Base-by-base conservation (phyloP, 2,329 filamentous ascomycete species). In the Dothistroma pini region DNA sequence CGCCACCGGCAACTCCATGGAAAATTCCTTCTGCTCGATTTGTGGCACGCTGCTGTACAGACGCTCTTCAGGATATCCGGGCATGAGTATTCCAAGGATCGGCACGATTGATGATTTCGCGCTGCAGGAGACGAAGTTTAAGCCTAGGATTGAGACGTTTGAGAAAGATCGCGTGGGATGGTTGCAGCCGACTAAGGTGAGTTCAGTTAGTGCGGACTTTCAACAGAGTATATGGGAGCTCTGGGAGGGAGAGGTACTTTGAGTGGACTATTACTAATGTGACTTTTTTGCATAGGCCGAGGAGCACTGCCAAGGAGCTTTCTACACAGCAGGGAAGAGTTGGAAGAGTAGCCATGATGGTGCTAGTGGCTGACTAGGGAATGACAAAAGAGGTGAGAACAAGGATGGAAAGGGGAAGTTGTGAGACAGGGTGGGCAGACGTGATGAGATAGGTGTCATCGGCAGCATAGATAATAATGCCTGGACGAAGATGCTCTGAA, bases 1-100 rank as follows among this genome's bases (percentile, higher is more conserved):
- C 47, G 75, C 63, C 0, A 76, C 78, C 0, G 77, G 77, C 2
- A 77, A 79, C 57, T 71, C 54, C 7, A 89, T 88, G 85, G 82
- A 81, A 8, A 87, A 88, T 67, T 76, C 79, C 68, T 89, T 88
- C 72, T 89, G 86, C 65, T 74, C 69, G 0, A 81, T 76, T 0
- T 89, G 86, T 68, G 85, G 86, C 0, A 81, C 81, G 0, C 77
- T 87, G 4, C 82, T 88, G 83, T 87, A 86, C 66, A 79, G 85
- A 7, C 55, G 57, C 22, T 35, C 44, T n/a, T 35, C 44, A 14
- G 74, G 68, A 0, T 81, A 77, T 57, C 82, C 83, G 0, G 81
- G 77, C 0, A 60, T 62, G 49, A 81, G 72, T 41, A 80, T 87
- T 52, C 56, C 84, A 61, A 74, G 86, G 0, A 79, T 86, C 54